Evolutionary conservation across 805 yeast species (phyloP), one percentile per base, ranked within the genome.

Genomic region (Cyberlindnera mycetangii): DNA sequence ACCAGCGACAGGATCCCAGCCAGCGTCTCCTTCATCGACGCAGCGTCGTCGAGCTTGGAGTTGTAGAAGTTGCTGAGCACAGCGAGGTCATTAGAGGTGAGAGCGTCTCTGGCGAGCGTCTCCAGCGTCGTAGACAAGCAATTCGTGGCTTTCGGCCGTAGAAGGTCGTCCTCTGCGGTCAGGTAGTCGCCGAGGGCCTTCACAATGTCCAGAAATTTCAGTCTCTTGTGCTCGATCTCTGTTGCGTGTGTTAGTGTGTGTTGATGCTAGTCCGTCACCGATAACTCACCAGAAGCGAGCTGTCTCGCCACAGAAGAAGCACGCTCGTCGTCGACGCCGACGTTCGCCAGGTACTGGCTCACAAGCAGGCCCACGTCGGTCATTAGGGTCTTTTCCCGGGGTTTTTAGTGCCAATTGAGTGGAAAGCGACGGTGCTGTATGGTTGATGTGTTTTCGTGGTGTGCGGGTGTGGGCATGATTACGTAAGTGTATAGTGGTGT

Each of bases 11-110:
- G 57, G 7, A 90, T 51, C 0, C 89, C 89, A 9, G 56, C 59
- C 3, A 84, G 61, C 1, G 82, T 73, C 47, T 78, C 77, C 31
- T 66, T 66, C 24, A 79, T 56, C 34, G 84, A 72, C 4, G 70
- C 63, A 14, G 72, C 69, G 56, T 89, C 97, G 11, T 80, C 85
- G 18, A 88, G 61, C 52, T 92, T 84, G 15, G 81, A 79, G 14
- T 74, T 48, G 44, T 79, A 75, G 61, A 92, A 92, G 6, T 75
- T 58, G 21, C 61, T 62, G 14, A 70, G 52, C 7, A 70, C 73
- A 12, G 63, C 55, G 4, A 68, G 55, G 37, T 73, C 76, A 42
- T 71, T 70, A 8, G 64, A 58, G 12, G 61, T 54, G 18, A 78
- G 59, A 9, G 54, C 55, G 6, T 59, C 51, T 0, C 53, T 32